Base-by-base conservation (phyloP, 768 basidiomycete species). In the Podaxis mareebaensis region DNA sequence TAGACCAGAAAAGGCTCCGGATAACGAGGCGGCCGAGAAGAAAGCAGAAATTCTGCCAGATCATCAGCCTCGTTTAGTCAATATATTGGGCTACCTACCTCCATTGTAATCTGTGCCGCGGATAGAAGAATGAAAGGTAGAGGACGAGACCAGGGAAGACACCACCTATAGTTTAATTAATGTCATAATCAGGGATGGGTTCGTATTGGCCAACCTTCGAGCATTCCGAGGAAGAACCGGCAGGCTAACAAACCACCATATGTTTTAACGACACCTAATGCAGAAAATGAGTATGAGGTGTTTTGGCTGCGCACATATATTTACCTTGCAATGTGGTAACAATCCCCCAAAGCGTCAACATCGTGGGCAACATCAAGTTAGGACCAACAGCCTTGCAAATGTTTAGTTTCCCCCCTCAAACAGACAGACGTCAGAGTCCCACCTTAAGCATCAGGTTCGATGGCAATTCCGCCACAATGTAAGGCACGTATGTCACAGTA, bases 341-440 rank as follows among this genome's bases (percentile, higher is more conserved):
- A n/a, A 89, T 53, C n/a, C 90, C 90, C 89, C 90, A 92, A 0
- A 84, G 67, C 0, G 83, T 79, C 53, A 90, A 73, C 81, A 90
- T 84, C 1, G 83, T 72, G 0, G 90, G 89, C 54, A 84, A 65
- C 70, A 89, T 79, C 53, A 84, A 73, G 61, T 84, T 79, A n/a
- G 87, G 81, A 1, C 89, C 85, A 2, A 87, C 83, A 51, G 80
- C 68, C 76, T 79, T 61, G 3, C 6, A n/a, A 33, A 12, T 7
- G 15, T 11, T 57, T 51, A 42, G 53, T 10, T 2, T 46, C 7
- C 54, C 26, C 3, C 3, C 4, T 8, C 53, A 5, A 38, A 36
- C 1, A 1, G 10, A 26, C 26, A 30, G 26, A 13, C 22, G 5
- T 6, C n/a, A 5, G 7, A 10, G 6, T 11, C 75, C 5, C 38